Evolutionary conservation across 2,329 filamentous ascomycete species (phyloP), one percentile per base, ranked within the genome.

Genomic region (Cryphonectria carpinicola): DNA sequence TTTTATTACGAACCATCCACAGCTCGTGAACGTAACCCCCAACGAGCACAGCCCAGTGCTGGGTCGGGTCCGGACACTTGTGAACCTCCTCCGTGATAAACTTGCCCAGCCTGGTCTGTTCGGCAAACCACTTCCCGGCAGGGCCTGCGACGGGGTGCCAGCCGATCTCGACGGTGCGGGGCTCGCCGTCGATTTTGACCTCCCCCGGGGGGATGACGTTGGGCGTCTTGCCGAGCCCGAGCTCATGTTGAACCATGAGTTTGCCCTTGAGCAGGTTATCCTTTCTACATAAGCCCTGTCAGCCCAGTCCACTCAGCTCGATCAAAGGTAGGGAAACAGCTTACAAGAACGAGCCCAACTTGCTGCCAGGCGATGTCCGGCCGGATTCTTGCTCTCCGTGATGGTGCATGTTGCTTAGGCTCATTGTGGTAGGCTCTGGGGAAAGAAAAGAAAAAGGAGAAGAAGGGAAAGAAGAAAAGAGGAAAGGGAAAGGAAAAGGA

Each of bases 1-100:
- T 22, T 22, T 19, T 5, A 6, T 49, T 49, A 68, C 66, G 7
- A 49, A 85, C 84, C 86, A 89, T 89, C 87, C 87, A 89, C n/a
- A 89, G 78, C 76, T 89, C 82, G 75, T 89, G 87, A 1, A 82
- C 83, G 74, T 81, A 89, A 17, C 84, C 85, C 1, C 86, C 87
- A 0, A 89, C 85, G 0, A 89, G 79, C 1, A 89, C 84, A 2
- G 86, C 86, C 87, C 87, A 89, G 74, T 89, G 87, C 78, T 89
- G 87, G 4, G 86, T 88, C 4, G 87, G 87, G 75, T 89, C 87
- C 0, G 87, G 87, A 72, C 86, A 88, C 70, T 80, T 82, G 74
- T 86, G 83, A 68, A 87, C 84, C 73, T 83, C 85, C 62, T 87
- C 84, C 0, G 85, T 87, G 71, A 89, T 88, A 80, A 86, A 79